Percentiles rank a stretch among this genome's conserved stretches.
Evolutionary conservation across 148 eudicot species (phyloP).

Genomic region (Persicaria maculosa): DNA sequence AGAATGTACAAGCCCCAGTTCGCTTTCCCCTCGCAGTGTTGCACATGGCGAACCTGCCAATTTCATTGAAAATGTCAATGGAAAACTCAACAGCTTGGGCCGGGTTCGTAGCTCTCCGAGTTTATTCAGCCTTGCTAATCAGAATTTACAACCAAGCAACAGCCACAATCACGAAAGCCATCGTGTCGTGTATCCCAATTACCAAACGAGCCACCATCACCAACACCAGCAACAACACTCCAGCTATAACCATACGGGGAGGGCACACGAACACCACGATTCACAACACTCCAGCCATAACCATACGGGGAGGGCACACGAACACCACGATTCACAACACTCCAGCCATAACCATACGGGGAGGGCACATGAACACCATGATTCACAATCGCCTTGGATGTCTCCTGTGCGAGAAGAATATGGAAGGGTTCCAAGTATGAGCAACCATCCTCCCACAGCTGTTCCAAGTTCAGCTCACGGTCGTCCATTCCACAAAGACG

Average conservation of each 20-base stretch:
- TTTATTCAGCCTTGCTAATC: slow-evolving; percentile 25
- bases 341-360: neutral
- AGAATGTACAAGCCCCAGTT: slow-evolving; percentile 43
- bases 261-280: neutral
- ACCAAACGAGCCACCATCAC: slow-evolving; percentile 10
- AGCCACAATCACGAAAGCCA: neutral
- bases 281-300: slow-evolving; percentile 8
- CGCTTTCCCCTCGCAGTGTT: slow-evolving; percentile 26
- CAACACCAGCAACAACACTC: slow-evolving; percentile 12
- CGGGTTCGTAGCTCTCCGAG: slow-evolving; percentile 58
- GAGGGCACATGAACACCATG: neutral
- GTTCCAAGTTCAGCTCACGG: neutral
- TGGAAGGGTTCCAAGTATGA: neutral
- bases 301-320: too few species aligned
- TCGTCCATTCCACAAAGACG: slow-evolving; percentile 10
- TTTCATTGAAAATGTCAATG: slow-evolving; percentile 5
- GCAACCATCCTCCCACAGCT: neutral
- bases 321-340: too few species aligned
- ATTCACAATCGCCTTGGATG: neutral
- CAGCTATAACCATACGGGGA: slow-evolving; percentile 1
- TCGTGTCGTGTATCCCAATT: neutral
- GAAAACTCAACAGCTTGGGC: slow-evolving; percentile 19
- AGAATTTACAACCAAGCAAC: neutral
- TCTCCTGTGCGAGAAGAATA: neutral
- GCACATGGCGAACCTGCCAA: neutral